These are phyloP conservation scores for Fusarium solani-melongenae DNA, from an alignment of 2,329 filamentous ascomycete genomes.

Conservation along the genomic window DNA sequence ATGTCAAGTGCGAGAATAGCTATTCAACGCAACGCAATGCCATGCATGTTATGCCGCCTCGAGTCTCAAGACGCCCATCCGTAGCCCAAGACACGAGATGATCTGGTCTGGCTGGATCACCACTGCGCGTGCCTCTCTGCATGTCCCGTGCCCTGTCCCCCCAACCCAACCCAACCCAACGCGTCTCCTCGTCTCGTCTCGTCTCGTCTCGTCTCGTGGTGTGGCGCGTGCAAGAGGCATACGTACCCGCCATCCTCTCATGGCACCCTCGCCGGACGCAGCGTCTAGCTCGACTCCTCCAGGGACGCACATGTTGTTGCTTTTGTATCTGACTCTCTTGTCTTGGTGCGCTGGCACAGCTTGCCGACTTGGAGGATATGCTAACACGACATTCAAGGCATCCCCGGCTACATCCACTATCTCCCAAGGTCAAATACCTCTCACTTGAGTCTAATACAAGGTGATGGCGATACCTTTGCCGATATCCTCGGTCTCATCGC, in stretches of 20 bases:
- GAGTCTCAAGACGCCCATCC: slow-evolving; percentile 28
- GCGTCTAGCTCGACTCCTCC: slow-evolving; percentile 33
- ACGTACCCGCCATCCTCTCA: slow-evolving; percentile 9
- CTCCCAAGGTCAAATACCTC: slow-evolving; percentile 57
- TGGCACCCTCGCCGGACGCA: slow-evolving; percentile 23
- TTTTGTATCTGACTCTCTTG: slow-evolving; percentile 35
- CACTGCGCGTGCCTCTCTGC: slow-evolving; percentile 10
- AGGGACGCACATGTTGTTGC: slow-evolving; percentile 36
- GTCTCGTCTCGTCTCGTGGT: slow-evolving; percentile 14
- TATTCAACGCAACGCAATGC: slow-evolving; percentile 26
- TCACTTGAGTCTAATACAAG: slow-evolving; percentile 63
- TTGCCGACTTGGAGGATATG: slow-evolving; percentile 32
- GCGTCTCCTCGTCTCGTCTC: slow-evolving; percentile 18
- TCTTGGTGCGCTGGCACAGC: slow-evolving; percentile 30
- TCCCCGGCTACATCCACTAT: slow-evolving; percentile 62
- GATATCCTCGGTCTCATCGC: slow-evolving; percentile 78
- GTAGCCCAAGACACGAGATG: slow-evolving; percentile 28
- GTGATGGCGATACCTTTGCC: slow-evolving; percentile 74
- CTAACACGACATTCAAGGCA: slow-evolving; percentile 39
- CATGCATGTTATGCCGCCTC: slow-evolving; percentile 32
- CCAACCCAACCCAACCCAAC: slow-evolving; percentile 16
- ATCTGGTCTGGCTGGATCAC: slow-evolving; percentile 1
- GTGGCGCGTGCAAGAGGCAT: slow-evolving; percentile 13
- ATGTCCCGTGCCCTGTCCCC: slow-evolving; percentile 6
- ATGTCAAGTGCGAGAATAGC: slow-evolving; percentile 45